Percentiles rank a stretch among this genome's conserved stretches.
These are phyloP conservation scores for Pseudonitzschia multiseries DNA, from an alignment of 108 stramenopile species.

Conservation along the genomic window DNA sequence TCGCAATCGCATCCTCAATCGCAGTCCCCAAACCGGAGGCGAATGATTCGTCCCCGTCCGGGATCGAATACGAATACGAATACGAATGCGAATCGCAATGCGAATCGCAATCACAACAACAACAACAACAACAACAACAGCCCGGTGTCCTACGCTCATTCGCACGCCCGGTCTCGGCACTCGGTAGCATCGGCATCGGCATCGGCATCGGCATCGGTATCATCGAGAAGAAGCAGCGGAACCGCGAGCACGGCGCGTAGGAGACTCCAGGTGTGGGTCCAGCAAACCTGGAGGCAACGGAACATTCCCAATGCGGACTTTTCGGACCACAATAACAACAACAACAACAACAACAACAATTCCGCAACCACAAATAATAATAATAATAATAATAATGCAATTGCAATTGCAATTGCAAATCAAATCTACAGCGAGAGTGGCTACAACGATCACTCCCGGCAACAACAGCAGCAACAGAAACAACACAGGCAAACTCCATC, in stretches of 20 bases:
- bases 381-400: not conserved
- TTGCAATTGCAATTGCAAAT: not conserved
- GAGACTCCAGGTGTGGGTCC: slow-evolving; percentile 8
- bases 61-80: no score
- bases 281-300: slow-evolving; percentile 6
- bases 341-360: slow-evolving; percentile 2
- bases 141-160: no score
- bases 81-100: no score
- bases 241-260: not conserved
- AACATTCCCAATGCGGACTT: not conserved
- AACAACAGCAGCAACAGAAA: not conserved
- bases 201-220: not conserved
- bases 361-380: not conserved
- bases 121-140: no score
- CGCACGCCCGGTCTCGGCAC: no score
- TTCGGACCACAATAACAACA: not conserved
- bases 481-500: not conserved
- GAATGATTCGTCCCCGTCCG: no score
- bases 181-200: not conserved
- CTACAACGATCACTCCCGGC: not conserved
- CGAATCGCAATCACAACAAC: no score
- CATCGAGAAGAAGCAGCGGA: not conserved
- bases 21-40: no score
- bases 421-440: not conserved
- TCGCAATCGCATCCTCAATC: no score